Conservation (phyloP, 257 asterid genomes). For the Craterostigma plantagineum region DNA sequence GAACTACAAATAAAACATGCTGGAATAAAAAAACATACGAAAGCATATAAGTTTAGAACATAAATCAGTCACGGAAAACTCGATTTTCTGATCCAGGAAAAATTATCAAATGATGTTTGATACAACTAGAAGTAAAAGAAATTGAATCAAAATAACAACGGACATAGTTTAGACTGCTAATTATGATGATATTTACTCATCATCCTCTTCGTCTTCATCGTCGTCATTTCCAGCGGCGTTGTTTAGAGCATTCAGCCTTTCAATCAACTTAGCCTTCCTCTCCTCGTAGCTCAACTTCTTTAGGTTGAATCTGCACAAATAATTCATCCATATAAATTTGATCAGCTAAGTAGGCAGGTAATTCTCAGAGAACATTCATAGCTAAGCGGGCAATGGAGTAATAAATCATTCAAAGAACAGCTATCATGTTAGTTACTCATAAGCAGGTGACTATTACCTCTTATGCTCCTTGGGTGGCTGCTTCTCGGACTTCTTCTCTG, state of each 20-base stretch:
- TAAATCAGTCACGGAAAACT: no score
- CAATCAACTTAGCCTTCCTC: conserved; percentile 46
- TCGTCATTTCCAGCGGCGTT: conserved; percentile 37
- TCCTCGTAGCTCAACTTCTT: conserved; percentile 62
- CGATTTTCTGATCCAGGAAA: no score
- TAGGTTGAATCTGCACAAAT: conserved; percentile 34
- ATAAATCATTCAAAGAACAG: neutral
- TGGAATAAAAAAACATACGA: no score
- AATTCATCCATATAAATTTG: conserved; percentile 1
- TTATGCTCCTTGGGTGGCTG: conserved; percentile 43
- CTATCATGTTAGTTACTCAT: no score
- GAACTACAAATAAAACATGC: no score
- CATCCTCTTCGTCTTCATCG: conserved; percentile 33
- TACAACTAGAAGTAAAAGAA: neutral
- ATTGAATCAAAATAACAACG: conserved; percentile 11
- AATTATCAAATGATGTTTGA: no score
- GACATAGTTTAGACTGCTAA: neutral
- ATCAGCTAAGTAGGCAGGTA: no score
- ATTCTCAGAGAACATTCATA: neutral
- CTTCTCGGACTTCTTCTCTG: conserved; percentile 37
- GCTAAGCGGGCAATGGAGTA: no score
- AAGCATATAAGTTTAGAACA: no score
- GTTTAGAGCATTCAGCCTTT: conserved; percentile 55
- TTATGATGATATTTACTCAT: conserved; percentile 19
- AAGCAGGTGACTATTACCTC: conserved; percentile 23